A percentile compares a stretch with the other conserved stretches of the same genome.
Evolutionary conservation across 441 rosid species (phyloP).

Genomic region (Melastoma candidum): DNA sequence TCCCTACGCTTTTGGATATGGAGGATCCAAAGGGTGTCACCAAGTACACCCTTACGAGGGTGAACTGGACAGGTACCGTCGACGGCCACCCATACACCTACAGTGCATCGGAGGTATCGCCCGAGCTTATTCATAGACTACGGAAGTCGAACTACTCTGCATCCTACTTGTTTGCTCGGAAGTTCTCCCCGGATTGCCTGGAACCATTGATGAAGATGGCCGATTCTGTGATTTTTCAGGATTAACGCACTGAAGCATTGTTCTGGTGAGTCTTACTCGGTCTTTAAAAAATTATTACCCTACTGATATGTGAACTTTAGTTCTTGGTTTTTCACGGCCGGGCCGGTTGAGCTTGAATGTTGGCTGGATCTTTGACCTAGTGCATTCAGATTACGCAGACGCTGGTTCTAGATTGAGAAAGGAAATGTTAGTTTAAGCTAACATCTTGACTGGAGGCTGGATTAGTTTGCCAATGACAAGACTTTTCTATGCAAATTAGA

Average conservation of each 20-base stretch:
- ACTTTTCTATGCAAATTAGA: too few species aligned
- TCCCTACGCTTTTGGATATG: constrained; percentile 63
- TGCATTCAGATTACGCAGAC: too few species aligned
- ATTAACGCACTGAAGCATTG: constrained; percentile 17
- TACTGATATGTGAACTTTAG: too few species aligned
- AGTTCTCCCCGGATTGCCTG: constrained; percentile 56
- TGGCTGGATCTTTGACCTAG: too few species aligned
- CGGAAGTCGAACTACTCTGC: constrained; percentile 39
- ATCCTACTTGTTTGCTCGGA: constrained; percentile 57
- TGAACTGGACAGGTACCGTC: constrained; percentile 60
- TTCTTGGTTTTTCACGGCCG: too few species aligned
- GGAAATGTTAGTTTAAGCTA: too few species aligned
- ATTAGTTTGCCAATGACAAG: too few species aligned
- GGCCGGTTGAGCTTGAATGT: too few species aligned
- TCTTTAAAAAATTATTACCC: too few species aligned
- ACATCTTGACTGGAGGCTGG: too few species aligned
- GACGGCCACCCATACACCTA: constrained; percentile 63
- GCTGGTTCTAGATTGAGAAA: too few species aligned
- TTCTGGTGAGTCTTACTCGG: too few species aligned
- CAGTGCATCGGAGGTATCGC: constrained; percentile 32
- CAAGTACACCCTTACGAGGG: constrained; percentile 55
- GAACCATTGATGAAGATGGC: constrained; percentile 57
- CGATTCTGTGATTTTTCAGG: constrained; percentile 49
- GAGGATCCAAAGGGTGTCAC: constrained; percentile 54
- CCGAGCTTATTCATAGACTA: constrained; percentile 28